phyloP scores from a whole-genome alignment of 306 rosid genomes.

The Gillenia trifoliata region DNA sequence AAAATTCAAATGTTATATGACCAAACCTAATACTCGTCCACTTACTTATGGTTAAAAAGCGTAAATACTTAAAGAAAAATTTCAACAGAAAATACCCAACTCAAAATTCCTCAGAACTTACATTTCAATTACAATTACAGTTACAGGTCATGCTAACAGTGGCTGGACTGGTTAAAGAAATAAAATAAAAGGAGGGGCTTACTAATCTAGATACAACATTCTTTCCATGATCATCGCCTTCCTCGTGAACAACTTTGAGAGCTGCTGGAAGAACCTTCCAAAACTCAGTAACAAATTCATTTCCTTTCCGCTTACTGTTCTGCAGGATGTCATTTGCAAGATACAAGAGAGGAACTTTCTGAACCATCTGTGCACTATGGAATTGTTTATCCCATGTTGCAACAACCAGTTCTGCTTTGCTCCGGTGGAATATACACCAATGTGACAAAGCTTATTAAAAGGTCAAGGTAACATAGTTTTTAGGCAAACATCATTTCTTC shows the following conservation, averaged over 20 bases:
- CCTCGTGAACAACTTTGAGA: slow-evolving; percentile 53
- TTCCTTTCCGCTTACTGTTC: slow-evolving; percentile 91
- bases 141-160: not conserved
- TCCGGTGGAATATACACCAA: slow-evolving; percentile 91
- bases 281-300: slow-evolving; percentile 85
- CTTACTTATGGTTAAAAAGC: not conserved
- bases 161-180: not conserved
- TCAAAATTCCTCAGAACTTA: not conserved
- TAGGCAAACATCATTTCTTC: not conserved
- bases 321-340: slow-evolving; percentile 96
- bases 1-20: no score
- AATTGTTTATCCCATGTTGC: slow-evolving; percentile 82
- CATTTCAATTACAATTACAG: not conserved
- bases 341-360: slow-evolving; percentile 73
- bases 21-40: not conserved
- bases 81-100: no score
- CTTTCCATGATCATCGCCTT: slow-evolving; percentile 61
- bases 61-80: no score
- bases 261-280: slow-evolving; percentile 89
- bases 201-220: slow-evolving; percentile 65
- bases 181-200: slow-evolving; percentile 17
- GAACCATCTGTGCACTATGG: slow-evolving; percentile 52
- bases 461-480: slow-evolving; percentile 34
- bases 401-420: slow-evolving; percentile 85
- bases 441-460: slow-evolving; percentile 70